Conservation (phyloP, 306 rosid species). For the Corylus avellana region DNA sequence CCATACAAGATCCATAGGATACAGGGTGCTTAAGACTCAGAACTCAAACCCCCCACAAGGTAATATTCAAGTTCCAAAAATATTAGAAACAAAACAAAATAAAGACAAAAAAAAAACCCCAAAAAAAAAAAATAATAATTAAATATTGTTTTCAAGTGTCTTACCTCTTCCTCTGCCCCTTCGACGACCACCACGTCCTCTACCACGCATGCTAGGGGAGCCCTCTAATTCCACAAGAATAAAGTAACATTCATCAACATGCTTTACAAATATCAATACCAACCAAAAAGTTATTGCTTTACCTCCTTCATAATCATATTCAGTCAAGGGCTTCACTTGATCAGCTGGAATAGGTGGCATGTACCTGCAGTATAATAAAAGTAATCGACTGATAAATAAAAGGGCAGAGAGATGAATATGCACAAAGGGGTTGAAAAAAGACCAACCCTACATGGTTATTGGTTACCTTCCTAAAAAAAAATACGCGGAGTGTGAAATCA, state of each 20-base stretch:
- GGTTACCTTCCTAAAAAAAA: background rate
- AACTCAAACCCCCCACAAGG: background rate
- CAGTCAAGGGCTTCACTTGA: constrained; percentile 30
- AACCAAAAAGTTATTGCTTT: background rate
- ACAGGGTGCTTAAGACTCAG: background rate
- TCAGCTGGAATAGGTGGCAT: constrained; percentile 29
- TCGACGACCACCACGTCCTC: constrained; percentile 32
- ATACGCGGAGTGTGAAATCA: background rate
- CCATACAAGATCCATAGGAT: background rate
- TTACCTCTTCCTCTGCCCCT: constrained; percentile 29
- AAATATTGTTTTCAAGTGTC: background rate
- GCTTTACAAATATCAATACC: background rate
- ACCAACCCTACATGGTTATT: background rate
- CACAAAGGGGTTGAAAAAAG: background rate
- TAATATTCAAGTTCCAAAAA: background rate
- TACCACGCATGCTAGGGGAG: constrained; percentile 19
- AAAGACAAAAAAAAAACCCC: background rate
- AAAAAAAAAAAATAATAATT: background rate
- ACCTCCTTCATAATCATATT: constrained; percentile 32
- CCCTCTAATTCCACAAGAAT: constrained; percentile 12
- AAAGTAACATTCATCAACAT: background rate
- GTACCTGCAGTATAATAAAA: constrained; percentile 20
- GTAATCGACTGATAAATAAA: background rate
- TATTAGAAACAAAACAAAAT: background rate
- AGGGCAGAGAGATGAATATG: background rate